Conservation (phyloP, 2,329 filamentous ascomycete genomes). For the Ascomycota sp. region DNA sequence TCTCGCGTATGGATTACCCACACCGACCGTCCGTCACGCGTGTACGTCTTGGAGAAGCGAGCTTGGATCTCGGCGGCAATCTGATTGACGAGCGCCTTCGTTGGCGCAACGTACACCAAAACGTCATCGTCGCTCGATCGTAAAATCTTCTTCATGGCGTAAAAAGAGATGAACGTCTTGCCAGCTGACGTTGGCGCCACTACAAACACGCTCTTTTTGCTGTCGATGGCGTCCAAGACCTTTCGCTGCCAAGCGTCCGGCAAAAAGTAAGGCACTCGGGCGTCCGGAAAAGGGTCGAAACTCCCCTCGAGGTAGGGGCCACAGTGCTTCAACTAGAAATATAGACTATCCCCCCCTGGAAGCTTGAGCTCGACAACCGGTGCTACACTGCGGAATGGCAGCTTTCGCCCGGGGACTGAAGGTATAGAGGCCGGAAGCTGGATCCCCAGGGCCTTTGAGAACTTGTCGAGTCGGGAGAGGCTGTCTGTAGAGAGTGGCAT, state of each 20-base stretch:
- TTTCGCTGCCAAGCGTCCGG: constrained; percentile 60
- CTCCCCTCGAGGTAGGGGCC: constrained; percentile 59
- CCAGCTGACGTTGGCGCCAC: constrained; percentile 62
- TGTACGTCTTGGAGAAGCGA: constrained; percentile 47
- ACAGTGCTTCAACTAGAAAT: constrained; percentile 9
- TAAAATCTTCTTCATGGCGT: constrained; percentile 61
- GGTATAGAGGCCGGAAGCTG: neutral
- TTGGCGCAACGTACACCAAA: constrained; percentile 61
- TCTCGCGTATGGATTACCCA: constrained; percentile 67
- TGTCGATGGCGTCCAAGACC: constrained; percentile 55
- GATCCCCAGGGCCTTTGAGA: constrained; percentile 4
- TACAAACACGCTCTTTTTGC: constrained; percentile 48
- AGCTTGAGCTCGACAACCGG: constrained; percentile 1
- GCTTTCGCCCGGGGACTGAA: neutral
- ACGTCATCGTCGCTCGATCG: constrained; percentile 47
- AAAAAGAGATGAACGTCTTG: constrained; percentile 72
- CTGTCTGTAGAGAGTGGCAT: constrained; percentile 3
- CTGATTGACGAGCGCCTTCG: constrained; percentile 67
- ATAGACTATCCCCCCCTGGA: constrained; percentile 5
- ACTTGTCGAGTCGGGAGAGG: constrained; percentile 1
- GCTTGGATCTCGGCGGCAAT: constrained; percentile 63
- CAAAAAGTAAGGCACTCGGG: constrained; percentile 42
- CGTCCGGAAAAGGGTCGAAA: constrained; percentile 46
- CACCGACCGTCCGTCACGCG: constrained; percentile 41
- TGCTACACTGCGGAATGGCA: neutral